Evolutionary conservation across 225 moss, liverwort and hornwort genomes (phyloP), one percentile per base, ranked within the genome.

Genomic region (Asterella californica): DNA sequence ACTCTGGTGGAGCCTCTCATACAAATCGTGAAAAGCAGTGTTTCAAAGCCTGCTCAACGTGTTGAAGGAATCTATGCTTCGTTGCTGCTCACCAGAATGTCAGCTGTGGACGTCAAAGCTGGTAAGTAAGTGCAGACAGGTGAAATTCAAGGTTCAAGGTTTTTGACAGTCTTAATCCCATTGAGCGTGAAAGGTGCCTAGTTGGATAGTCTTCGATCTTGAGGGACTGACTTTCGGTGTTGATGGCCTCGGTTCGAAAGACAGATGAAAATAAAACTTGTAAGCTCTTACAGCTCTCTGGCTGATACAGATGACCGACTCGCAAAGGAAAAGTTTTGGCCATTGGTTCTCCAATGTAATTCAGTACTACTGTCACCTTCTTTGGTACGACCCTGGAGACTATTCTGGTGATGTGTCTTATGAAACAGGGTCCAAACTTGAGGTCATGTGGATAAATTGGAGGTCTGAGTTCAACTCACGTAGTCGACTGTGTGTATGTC

Each of bases 291-390:
- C 49, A 75, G 33, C 4, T 54, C 15, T 17, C 10, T 50, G 59
- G 66, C 63, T 81, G 38, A n/a, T 60, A 80, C 86, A 96, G 96
- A 92, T 88, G 95, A 99, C 78, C 81, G 62, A 84, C 91, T 99
- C 77, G 78, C 79, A 22, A 99, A 91, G 83, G 99, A 99, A 72
- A 99, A 87, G 84, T 85, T 99, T 54, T 99, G 99, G 99, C 80
- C 84, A 78, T 48, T 89, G 80, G 88, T 92, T 61, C 78, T 99
- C 36, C 95, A 94, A 66, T 89, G 79, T 62, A 84, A 91, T 82
- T 90, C 99, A 63, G 82, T 76, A 36, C 87, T 99, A 76, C 81
- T 92, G 45, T 88, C 95, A 1, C 79, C 92, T 62, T 85, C 93
- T 70, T 75, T 92, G 93, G 93, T 99, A 69, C 0, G 69, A 25